Evolutionary conservation across 140 eudicot species (phyloP).

Genomic region (Erigeron philadelphicus): DNA sequence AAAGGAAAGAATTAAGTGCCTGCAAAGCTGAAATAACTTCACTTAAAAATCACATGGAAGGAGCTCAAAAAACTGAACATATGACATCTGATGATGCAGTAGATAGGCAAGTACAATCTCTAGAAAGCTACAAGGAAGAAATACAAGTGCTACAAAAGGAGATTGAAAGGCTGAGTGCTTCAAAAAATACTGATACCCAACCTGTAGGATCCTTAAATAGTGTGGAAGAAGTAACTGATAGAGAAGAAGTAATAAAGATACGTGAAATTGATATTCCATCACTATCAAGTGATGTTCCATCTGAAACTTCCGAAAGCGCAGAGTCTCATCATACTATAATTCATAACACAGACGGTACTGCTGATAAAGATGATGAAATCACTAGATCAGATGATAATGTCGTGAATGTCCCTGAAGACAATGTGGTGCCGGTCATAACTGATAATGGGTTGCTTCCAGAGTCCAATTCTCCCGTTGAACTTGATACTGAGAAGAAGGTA

Average conservation of each 20-base stretch:
- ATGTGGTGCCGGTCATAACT: slow-evolving; percentile 31
- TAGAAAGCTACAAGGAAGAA: slow-evolving; percentile 49
- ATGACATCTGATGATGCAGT: slow-evolving; percentile 32
- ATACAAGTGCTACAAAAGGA: slow-evolving; percentile 42
- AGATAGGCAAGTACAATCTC: slow-evolving; percentile 37
- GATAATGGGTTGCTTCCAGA: slow-evolving; percentile 30
- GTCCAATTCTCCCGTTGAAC: slow-evolving; percentile 38
- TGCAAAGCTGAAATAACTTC: slow-evolving; percentile 86
- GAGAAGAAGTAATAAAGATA: slow-evolving; percentile 34
- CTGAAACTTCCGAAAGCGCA: slow-evolving; percentile 29
- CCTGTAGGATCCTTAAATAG: slow-evolving; percentile 33
- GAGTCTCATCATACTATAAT: slow-evolving; percentile 27
- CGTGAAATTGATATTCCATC: slow-evolving; percentile 30
- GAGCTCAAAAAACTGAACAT: slow-evolving; percentile 40
- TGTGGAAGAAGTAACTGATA: slow-evolving; percentile 33
- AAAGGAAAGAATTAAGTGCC: slow-evolving; percentile 61
- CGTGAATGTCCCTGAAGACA: slow-evolving; percentile 31
- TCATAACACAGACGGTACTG: slow-evolving; percentile 29
- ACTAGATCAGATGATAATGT: slow-evolving; percentile 41
- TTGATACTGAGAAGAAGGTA: slow-evolving; percentile 50
- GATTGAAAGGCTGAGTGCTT: slow-evolving; percentile 43
- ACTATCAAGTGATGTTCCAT: slow-evolving; percentile 33
- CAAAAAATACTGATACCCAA: slow-evolving; percentile 23
- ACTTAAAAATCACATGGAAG: slow-evolving; percentile 70
- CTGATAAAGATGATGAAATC: slow-evolving; percentile 24